These are phyloP conservation scores for Calonectria pseudoturangicola DNA, from an alignment of 2,329 filamentous ascomycete species.

Conservation along the genomic window DNA sequence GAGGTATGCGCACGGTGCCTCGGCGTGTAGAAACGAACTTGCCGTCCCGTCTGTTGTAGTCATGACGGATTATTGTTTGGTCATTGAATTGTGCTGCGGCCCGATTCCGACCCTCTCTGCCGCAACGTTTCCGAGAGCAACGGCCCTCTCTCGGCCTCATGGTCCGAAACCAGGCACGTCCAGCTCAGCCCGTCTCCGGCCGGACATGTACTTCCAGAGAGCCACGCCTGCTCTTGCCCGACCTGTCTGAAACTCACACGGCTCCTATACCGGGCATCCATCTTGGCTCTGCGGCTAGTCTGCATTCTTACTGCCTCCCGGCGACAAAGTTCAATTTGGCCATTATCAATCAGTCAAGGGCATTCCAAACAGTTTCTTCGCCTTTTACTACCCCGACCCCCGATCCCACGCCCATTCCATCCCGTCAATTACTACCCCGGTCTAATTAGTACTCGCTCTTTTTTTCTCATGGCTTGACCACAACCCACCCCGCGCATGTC, in stretches of 20 bases:
- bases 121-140: conserved; percentile 26
- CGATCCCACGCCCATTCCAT: conserved; percentile 27
- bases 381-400: conserved; percentile 24
- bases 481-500: conserved; percentile 42
- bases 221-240: conserved; percentile 21
- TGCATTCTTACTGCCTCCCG: conserved; percentile 13
- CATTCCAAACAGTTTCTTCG: neutral
- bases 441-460: neutral
- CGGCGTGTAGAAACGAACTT: neutral
- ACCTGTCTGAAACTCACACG: neutral
- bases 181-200: conserved; percentile 14
- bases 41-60: conserved; percentile 15
- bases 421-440: conserved; percentile 11
- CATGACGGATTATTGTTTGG: conserved; percentile 22
- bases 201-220: conserved; percentile 38
- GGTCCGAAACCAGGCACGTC: conserved; percentile 29
- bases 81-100: conserved; percentile 35
- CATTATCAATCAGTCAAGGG: conserved; percentile 35
- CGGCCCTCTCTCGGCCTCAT: conserved; percentile 24
- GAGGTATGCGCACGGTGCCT: conserved; percentile 8
- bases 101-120: conserved; percentile 38
- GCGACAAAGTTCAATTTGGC: conserved; percentile 5
- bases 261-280: conserved; percentile 38
- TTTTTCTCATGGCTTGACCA: conserved; percentile 38
- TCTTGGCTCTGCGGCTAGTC: conserved; percentile 8